phyloP scores from a whole-genome alignment of 148 eudicot genomes.

The Fagopyrum esculentum region DNA sequence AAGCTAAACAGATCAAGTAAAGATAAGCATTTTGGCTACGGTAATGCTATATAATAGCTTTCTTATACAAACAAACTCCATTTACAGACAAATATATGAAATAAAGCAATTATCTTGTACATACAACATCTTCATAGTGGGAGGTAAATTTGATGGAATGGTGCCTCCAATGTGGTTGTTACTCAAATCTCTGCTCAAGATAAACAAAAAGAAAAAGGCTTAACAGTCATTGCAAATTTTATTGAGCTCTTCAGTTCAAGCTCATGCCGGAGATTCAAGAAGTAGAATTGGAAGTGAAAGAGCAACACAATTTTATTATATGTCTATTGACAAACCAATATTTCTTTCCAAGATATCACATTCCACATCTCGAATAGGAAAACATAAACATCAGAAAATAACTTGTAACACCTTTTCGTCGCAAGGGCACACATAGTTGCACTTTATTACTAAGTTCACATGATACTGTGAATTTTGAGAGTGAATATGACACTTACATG shows the following conservation, averaged over 20 bases:
- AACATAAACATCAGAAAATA: background rate
- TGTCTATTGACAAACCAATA: background rate
- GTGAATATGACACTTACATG: constrained; percentile 12
- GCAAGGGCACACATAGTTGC: background rate
- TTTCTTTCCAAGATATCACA: background rate
- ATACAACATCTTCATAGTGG: constrained; percentile 45
- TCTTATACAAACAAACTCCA: background rate
- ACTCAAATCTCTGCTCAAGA: constrained; percentile 43
- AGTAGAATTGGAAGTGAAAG: background rate
- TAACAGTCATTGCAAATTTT: background rate
- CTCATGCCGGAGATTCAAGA: background rate
- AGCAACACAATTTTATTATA: background rate
- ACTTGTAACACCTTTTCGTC: background rate
- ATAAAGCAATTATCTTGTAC: constrained; percentile 10
- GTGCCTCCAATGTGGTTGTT: constrained; percentile 63
- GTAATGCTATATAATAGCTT: background rate
- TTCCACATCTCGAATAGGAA: background rate
- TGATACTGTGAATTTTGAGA: background rate
- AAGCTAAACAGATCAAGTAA: constrained; percentile 39
- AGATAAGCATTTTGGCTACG: background rate
- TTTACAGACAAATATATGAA: background rate
- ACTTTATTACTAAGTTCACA: background rate
- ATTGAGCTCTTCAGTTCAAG: no score
- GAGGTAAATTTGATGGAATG: constrained; percentile 57
- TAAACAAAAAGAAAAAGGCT: constrained; percentile 2